Evolutionary conservation across 768 basidiomycete genomes (phyloP), one percentile per base, ranked within the genome.

Genomic region (Lactarius trivialis): DNA sequence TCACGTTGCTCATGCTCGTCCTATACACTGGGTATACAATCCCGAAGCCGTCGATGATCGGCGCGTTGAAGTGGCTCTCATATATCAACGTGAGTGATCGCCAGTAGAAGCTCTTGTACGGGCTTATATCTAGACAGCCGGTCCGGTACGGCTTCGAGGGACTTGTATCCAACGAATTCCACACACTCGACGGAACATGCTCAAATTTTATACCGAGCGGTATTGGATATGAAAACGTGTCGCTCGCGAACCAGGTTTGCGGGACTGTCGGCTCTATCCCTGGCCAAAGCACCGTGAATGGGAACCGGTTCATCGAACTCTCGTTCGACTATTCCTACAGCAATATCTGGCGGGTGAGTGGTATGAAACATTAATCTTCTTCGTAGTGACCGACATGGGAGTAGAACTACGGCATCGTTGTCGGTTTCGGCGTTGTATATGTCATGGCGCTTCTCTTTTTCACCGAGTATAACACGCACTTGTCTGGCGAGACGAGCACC

Each of bases 61-160:
- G 85, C 48, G 92, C 88, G 88, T 70, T 93, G 9, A 91, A 90
- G 76, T 93, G 91, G 91, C 85, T 92, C 33, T 79, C 81, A 1
- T 85, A 80, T 52, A 78, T 86, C 36, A 86, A 86, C 51, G 85
- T 81, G 63, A 64, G 78, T 70, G n/a, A 11, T 7, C 1, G n/a
- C 24, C 19, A 36, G 28, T 14, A 26, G 32, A 32, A 26, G 36
- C 19, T 32, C 43, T 5, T 51, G 53, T 65, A 73, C 65, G 26
- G 39, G 21, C 43, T 70, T 69, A 33, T 67, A 56, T 71, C 71
- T 71, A 41, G 58, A 68, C 62, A 85, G 85, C 79, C 92, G 57
- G 61, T 91, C 36, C 80, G 76, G 2, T 93, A 85, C 69, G 86
- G 82, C 0, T 93, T 94, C 70, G 88, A 92, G 64, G 78, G 81